A percentile compares a stretch with the other conserved stretches of the same genome.
These are phyloP conservation scores for Skeletonema tropicum DNA, from an alignment of 108 stramenopile species.

Conservation along the genomic window DNA sequence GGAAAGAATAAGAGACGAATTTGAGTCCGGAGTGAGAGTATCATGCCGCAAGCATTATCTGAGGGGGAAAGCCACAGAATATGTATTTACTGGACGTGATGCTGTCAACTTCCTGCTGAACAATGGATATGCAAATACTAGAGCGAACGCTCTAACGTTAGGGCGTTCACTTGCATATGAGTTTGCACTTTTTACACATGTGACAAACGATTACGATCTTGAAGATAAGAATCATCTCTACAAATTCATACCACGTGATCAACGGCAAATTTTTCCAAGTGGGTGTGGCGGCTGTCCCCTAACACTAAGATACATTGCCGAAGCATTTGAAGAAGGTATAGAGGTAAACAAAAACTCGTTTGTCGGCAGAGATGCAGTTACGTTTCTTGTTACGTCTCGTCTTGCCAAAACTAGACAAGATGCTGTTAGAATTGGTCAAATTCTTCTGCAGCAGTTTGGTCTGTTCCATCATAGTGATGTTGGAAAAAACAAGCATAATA, in stretches of 20 bases:
- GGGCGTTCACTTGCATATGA: slow-evolving; percentile 44
- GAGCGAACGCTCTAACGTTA: slow-evolving; percentile 54
- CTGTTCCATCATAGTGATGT: slow-evolving; percentile 61
- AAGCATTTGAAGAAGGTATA: slow-evolving; percentile 25
- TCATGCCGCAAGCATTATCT: slow-evolving; percentile 1
- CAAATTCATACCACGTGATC: slow-evolving; percentile 32
- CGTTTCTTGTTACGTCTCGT: slow-evolving; percentile 43
- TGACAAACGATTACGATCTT: slow-evolving; percentile 48
- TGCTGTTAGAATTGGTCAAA: slow-evolving; percentile 56
- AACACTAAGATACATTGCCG: slow-evolving; percentile 16
- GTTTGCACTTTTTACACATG: slow-evolving; percentile 52
- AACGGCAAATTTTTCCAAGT: not conserved
- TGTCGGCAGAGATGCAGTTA: slow-evolving; percentile 58
- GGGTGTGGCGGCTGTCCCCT: not conserved
- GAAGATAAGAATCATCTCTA: slow-evolving; percentile 54
- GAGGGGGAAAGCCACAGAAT: not conserved
- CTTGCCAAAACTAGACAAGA: slow-evolving; percentile 45
- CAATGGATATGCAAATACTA: slow-evolving; percentile 27
- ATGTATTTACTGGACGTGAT: slow-evolving; percentile 28
- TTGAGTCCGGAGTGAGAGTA: slow-evolving; percentile 2
- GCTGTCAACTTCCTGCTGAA: slow-evolving; percentile 56
- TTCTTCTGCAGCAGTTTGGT: slow-evolving; percentile 32
- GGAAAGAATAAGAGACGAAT: not conserved
- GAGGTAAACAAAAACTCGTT: slow-evolving; percentile 50
- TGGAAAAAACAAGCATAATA: slow-evolving; percentile 32